These are phyloP conservation scores for Nitzschia putrida DNA, from an alignment of 108 stramenopile genomes.

Conservation along the genomic window DNA sequence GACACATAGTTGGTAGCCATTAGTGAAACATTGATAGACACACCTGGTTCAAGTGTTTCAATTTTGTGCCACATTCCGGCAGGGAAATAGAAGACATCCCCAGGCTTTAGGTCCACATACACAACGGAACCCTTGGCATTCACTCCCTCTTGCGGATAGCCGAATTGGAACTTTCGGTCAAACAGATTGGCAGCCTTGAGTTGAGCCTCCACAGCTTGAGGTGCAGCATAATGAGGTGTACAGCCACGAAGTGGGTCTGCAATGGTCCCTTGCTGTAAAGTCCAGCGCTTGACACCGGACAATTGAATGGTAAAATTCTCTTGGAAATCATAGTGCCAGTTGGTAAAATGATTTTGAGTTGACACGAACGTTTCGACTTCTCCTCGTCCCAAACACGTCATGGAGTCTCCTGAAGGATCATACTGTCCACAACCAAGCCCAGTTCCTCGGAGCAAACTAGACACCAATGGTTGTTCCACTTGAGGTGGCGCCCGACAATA, in stretches of 20 bases:
- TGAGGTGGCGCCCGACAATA: constrained; percentile 90
- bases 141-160: constrained; percentile 39
- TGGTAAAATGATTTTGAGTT: constrained; percentile 64
- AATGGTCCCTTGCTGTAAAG: constrained; percentile 62
- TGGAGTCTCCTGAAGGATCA: constrained; percentile 52
- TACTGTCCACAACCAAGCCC: constrained; percentile 84
- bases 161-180: constrained; percentile 54
- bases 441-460: constrained; percentile 54
- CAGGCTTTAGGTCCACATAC: constrained; percentile 61
- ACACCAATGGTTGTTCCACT: constrained; percentile 75
- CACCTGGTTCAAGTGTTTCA: constrained; percentile 76
- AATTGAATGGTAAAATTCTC: constrained; percentile 94
- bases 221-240: constrained; percentile 87
- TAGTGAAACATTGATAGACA: constrained; percentile 85
- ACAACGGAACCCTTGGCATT: constrained; percentile 60
- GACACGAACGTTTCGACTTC: constrained; percentile 91
- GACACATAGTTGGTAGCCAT: constrained; percentile 85
- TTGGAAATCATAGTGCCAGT: constrained; percentile 93
- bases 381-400: constrained; percentile 65
- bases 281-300: constrained; percentile 83
- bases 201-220: constrained; percentile 81
- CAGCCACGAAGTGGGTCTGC: constrained; percentile 74
- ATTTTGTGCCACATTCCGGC: constrained; percentile 91
- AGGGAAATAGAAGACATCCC: constrained; percentile 92
- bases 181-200: constrained; percentile 72